Conservation (phyloP, 2,329 filamentous ascomycete species). For the Talaromyces sp. region DNA sequence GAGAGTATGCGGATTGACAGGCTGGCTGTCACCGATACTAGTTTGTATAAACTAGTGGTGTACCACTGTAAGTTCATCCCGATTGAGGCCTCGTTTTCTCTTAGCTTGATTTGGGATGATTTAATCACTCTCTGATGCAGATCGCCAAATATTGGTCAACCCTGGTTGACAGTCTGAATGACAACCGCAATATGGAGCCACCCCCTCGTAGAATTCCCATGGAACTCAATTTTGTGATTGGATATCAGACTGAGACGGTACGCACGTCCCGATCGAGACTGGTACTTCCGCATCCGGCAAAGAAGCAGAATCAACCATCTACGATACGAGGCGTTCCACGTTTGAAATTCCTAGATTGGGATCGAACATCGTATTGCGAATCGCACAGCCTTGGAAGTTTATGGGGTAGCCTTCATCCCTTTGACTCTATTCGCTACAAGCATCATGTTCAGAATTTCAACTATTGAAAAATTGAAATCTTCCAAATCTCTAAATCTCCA, state of each 20-base stretch:
- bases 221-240: background rate
- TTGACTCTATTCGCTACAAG: background rate
- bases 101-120: too few species aligned
- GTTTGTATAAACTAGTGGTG: background rate
- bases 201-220: background rate
- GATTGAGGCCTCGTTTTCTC: background rate
- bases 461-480: background rate
- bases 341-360: background rate
- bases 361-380: background rate
- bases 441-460: background rate
- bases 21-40: conserved; percentile 1
- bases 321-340: background rate
- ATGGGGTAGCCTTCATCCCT: background rate
- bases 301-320: background rate
- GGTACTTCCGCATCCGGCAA: background rate
- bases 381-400: background rate
- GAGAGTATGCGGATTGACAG: background rate
- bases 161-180: background rate
- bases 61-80: background rate
- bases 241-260: background rate
- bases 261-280: background rate
- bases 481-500: background rate
- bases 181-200: background rate
- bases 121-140: background rate
- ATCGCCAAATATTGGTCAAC: background rate